These are phyloP conservation scores for Boechera divaricarpa DNA, from an alignment of 345 rosid species.

Conservation along the genomic window DNA sequence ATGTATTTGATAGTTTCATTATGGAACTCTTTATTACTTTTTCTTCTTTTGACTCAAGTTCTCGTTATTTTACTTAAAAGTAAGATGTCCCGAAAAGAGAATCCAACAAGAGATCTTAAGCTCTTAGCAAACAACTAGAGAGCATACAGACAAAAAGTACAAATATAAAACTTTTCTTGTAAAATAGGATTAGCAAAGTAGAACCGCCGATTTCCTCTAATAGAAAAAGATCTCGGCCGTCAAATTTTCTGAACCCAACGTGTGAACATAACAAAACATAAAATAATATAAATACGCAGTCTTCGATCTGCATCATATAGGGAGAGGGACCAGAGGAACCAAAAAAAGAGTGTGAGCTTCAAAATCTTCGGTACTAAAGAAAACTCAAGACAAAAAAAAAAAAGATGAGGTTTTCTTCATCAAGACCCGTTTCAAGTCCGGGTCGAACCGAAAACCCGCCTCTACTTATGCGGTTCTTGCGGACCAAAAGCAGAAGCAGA, in stretches of 20 bases:
- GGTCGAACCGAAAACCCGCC: conserved; percentile 93
- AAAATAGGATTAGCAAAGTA: conserved; percentile 35
- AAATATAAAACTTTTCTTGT: not conserved
- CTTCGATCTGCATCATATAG: conserved; percentile 44
- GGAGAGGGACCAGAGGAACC: conserved; percentile 37
- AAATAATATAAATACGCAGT: not conserved
- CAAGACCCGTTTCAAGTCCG: conserved; percentile 83
- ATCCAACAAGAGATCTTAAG: conserved; percentile 36
- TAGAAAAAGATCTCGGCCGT: conserved; percentile 41
- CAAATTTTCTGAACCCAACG: conserved; percentile 43
- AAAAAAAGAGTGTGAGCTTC: conserved; percentile 26
- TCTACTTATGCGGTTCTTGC: conserved; percentile 78
- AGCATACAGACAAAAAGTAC: conserved; percentile 34
- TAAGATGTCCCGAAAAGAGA: conserved; percentile 29
- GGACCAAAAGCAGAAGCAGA: conserved; percentile 75
- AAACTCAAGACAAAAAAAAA: not conserved
- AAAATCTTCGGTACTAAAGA: not conserved
- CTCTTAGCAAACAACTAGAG: conserved; percentile 25
- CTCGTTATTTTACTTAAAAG: too few relatives aligned
- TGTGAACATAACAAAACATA: conserved; percentile 41
- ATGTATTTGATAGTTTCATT: too few relatives aligned
- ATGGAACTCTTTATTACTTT: too few relatives aligned
- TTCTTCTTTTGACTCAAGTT: too few relatives aligned
- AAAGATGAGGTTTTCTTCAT: conserved; percentile 63
- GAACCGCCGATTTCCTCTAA: conserved; percentile 43